Percentiles rank a stretch among this genome's conserved stretches.
Evolutionary conservation across 2,329 filamentous ascomycete species (phyloP).

Genomic region (Pyrenophora teres): DNA sequence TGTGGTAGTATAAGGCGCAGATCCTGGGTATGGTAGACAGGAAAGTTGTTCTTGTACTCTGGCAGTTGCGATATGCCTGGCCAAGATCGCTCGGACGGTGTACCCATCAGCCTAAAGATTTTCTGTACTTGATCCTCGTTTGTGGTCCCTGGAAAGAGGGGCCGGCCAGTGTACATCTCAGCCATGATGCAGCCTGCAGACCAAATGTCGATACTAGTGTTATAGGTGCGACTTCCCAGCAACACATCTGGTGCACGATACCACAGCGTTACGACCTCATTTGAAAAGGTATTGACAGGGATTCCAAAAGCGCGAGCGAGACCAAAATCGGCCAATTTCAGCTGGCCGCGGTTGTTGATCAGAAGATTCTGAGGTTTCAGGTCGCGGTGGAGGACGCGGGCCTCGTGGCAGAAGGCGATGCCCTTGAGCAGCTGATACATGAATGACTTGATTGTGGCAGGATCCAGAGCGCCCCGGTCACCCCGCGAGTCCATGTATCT

Average conservation of each 20-base stretch:
- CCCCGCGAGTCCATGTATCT: slow-evolving; percentile 97
- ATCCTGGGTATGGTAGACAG: slow-evolving; percentile 92
- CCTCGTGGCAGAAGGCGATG: slow-evolving; percentile 97
- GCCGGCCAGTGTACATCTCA: slow-evolving; percentile 96
- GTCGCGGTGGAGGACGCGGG: slow-evolving; percentile 92
- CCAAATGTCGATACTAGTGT: slow-evolving; percentile 99
- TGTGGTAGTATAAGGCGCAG: slow-evolving; percentile 84
- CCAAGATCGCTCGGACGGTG: slow-evolving; percentile 93
- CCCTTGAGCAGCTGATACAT: slow-evolving; percentile 97
- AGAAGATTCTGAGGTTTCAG: slow-evolving; percentile 95
- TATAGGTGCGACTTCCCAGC: slow-evolving; percentile 92
- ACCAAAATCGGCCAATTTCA: slow-evolving; percentile 95
- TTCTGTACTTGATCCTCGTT: slow-evolving; percentile 97
- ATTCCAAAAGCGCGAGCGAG: slow-evolving; percentile 94
- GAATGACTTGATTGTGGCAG: slow-evolving; percentile 93
- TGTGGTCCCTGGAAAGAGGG: slow-evolving; percentile 94
- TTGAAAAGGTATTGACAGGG: slow-evolving; percentile 96
- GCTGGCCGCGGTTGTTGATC: slow-evolving; percentile 86
- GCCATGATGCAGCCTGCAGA: slow-evolving; percentile 99
- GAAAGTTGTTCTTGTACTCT: slow-evolving; percentile 97
- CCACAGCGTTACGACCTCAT: slow-evolving; percentile 97
- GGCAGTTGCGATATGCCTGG: slow-evolving; percentile 92
- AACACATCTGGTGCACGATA: slow-evolving; percentile 96
- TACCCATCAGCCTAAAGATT: slow-evolving; percentile 99
- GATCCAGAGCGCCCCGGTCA: slow-evolving; percentile 86